Percentiles rank a stretch among this genome's conserved stretches.
Evolutionary conservation across 2,329 filamentous ascomycete species (phyloP).

Genomic region (Neospermospora avenae): DNA sequence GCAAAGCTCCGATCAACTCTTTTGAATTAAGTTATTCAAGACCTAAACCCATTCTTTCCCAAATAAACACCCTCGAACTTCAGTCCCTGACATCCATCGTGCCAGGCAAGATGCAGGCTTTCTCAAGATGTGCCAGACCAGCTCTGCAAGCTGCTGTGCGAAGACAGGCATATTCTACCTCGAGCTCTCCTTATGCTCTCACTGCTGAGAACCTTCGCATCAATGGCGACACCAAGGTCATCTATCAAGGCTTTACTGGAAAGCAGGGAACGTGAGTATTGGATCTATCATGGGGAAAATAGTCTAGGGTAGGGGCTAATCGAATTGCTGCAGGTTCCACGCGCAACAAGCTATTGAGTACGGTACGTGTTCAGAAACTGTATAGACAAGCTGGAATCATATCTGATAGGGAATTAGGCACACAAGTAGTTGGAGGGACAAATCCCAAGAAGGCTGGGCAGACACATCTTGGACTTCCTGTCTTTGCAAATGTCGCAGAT

Average conservation of each 20-base stretch:
- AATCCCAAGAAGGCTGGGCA: constrained; percentile 98
- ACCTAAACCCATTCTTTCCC: constrained; percentile 15
- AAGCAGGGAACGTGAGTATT: constrained; percentile 85
- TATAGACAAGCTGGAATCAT: constrained; percentile 22
- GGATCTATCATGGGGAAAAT: background rate
- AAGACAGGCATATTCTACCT: constrained; percentile 72
- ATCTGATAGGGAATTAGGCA: constrained; percentile 56
- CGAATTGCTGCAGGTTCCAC: constrained; percentile 70
- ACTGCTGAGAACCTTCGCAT: constrained; percentile 87
- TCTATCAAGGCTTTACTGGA: constrained; percentile 97
- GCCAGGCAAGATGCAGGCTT: constrained; percentile 71
- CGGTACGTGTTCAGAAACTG: constrained; percentile 54
- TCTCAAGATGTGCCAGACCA: constrained; percentile 69
- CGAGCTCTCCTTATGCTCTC: constrained; percentile 64
- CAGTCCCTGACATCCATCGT: constrained; percentile 35
- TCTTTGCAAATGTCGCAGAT: constrained; percentile 86
- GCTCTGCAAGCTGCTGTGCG: constrained; percentile 65
- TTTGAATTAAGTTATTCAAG: constrained; percentile 14
- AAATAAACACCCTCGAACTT: too few species aligned
- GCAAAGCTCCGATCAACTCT: constrained; percentile 3
- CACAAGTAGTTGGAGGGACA: constrained; percentile 95
- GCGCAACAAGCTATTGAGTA: constrained; percentile 98
- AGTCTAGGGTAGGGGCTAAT: constrained; percentile 30
- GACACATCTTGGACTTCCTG: constrained; percentile 84
- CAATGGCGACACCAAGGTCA: constrained; percentile 87